Percentiles rank a stretch among this genome's conserved stretches.
Conservation (phyloP, 2,329 filamentous ascomycete species). For the Aspergillus sp. region DNA sequence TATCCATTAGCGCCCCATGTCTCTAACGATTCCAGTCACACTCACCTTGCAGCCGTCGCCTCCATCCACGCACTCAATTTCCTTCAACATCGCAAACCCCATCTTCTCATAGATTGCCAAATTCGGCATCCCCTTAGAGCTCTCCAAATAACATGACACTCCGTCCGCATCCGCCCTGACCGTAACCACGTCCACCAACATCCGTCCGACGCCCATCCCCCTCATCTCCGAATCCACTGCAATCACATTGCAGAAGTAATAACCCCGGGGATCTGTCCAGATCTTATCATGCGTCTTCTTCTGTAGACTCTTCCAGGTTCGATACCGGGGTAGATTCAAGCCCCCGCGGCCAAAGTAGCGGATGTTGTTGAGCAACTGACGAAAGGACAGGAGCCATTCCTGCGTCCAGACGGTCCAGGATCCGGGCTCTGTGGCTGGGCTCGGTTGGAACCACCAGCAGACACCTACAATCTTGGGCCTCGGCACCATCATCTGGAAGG, state of each 20-base stretch:
- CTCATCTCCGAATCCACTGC: conserved; percentile 59
- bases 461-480: conserved; percentile 54
- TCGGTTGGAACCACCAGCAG: conserved; percentile 63
- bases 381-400: conserved; percentile 57
- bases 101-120: conserved; percentile 62
- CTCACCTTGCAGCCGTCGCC: conserved; percentile 47
- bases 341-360: conserved; percentile 58
- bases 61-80: conserved; percentile 59
- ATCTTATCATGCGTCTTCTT: conserved; percentile 52
- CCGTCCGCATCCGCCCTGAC: conserved; percentile 56
- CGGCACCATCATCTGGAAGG: neutral
- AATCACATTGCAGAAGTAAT: conserved; percentile 71
- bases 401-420: conserved; percentile 57
- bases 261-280: conserved; percentile 59
- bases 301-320: conserved; percentile 64
- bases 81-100: conserved; percentile 57
- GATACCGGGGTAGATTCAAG: conserved; percentile 58
- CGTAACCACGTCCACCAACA: conserved; percentile 57
- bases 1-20: neutral
- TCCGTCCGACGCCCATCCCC: conserved; percentile 57
- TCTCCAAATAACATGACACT: conserved; percentile 62
- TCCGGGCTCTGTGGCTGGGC: conserved; percentile 38
- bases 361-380: conserved; percentile 60
- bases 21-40: conserved; percentile 1
- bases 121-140: conserved; percentile 59